These are phyloP conservation scores for Cerioporus squamosus DNA, from an alignment of 1,284 basidiomycete species.

Conservation along the genomic window DNA sequence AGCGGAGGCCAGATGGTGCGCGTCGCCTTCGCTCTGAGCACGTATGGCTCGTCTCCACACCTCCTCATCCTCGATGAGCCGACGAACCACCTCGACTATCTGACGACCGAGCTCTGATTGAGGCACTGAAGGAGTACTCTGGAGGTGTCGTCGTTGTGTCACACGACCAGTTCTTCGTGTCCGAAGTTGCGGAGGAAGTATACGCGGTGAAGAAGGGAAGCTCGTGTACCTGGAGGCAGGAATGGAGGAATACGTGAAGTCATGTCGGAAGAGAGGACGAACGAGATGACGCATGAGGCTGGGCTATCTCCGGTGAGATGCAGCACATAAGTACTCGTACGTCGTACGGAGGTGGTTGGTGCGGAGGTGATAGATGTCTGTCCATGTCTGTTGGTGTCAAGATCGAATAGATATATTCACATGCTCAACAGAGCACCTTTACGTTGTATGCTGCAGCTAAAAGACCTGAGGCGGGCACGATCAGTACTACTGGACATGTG, in stretches of 20 bases:
- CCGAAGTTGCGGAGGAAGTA: slow-evolving; percentile 42
- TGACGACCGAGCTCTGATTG: slow-evolving; percentile 34
- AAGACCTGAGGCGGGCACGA: too few species aligned
- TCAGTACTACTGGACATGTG: too few species aligned
- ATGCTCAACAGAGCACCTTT: too few species aligned
- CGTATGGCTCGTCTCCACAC: slow-evolving; percentile 76
- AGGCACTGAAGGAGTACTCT: slow-evolving; percentile 20
- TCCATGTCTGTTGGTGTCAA: too few species aligned
- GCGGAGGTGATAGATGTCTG: too few species aligned
- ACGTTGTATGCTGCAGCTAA: too few species aligned
- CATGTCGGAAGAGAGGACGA: slow-evolving; percentile 13
- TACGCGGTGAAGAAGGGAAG: slow-evolving; percentile 46
- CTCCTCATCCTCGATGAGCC: slow-evolving; percentile 90
- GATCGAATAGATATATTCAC: too few species aligned
- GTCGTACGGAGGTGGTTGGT: too few species aligned
- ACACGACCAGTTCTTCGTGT: slow-evolving; percentile 25
- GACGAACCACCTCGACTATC: slow-evolving; percentile 86
- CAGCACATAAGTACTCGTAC: too few species aligned
- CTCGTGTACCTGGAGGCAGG: slow-evolving; percentile 45
- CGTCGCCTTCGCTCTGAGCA: slow-evolving; percentile 49
- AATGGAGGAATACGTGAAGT: slow-evolving; percentile 33
- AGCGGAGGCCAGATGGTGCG: slow-evolving; percentile 65
- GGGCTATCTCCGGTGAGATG: too few species aligned
- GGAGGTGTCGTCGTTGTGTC: slow-evolving; percentile 20
- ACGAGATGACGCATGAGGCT: slow-evolving; percentile 3